A percentile compares a stretch with the other conserved stretches of the same genome.
These are phyloP conservation scores for Ramaria rubella DNA, from an alignment of 768 basidiomycete genomes.

Conservation along the genomic window DNA sequence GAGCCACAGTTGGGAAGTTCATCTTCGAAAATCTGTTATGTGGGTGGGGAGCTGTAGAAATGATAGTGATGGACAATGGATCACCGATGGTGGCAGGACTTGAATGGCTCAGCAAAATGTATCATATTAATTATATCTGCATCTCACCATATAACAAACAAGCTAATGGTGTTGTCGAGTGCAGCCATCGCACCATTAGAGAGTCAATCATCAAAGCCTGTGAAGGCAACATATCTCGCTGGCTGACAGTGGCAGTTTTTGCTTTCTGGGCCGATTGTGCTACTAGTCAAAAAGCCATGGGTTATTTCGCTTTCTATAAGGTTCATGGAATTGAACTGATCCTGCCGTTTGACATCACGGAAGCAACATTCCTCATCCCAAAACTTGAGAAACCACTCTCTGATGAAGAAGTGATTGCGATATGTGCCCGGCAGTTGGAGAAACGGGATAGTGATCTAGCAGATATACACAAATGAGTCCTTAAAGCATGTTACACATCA, in stretches of 20 bases:
- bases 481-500: neutral
- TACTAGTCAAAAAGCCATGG: constrained; percentile 18
- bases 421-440: constrained; percentile 9
- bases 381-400: constrained; percentile 8
- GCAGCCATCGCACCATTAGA: constrained; percentile 24
- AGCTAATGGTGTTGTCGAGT: constrained; percentile 33
- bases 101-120: constrained; percentile 15
- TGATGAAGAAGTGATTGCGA: constrained; percentile 12
- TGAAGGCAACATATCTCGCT: constrained; percentile 19
- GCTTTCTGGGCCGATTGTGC: constrained; percentile 23
- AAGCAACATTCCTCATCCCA: constrained; percentile 27
- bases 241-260: constrained; percentile 7
- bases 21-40: constrained; percentile 33
- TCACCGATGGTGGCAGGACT: constrained; percentile 9
- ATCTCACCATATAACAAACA: constrained; percentile 32
- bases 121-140: constrained; percentile 26
- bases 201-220: constrained; percentile 26
- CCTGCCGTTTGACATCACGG: constrained; percentile 26
- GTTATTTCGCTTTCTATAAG: constrained; percentile 28
- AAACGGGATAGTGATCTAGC: constrained; percentile 2
- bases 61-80: constrained; percentile 18
- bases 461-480: neutral
- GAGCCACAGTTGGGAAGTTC: constrained; percentile 21
- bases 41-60: constrained; percentile 23
- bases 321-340: constrained; percentile 26